These are phyloP conservation scores for Fusarium brachygibbosum DNA, from an alignment of 2,329 filamentous ascomycete species.

Conservation along the genomic window DNA sequence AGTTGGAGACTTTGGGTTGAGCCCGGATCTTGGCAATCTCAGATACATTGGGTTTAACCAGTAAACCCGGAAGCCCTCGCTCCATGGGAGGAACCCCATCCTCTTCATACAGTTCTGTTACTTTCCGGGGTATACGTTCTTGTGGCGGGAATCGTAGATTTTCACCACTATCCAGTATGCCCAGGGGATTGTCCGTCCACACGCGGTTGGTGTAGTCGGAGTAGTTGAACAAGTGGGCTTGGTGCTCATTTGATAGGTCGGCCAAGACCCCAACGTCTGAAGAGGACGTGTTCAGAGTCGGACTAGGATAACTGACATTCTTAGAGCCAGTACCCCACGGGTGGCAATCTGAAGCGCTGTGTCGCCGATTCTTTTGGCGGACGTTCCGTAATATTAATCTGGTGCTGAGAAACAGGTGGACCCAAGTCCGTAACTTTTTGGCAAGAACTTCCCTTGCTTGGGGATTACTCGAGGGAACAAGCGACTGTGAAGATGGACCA, in stretches of 20 bases:
- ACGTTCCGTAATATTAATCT: constrained; percentile 8
- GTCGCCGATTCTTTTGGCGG: constrained; percentile 6
- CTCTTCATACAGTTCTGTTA: constrained; percentile 23
- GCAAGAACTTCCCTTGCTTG: constrained; percentile 8
- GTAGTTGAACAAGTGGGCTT: background rate
- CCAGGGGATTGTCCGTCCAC: background rate
- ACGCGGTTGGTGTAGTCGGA: background rate
- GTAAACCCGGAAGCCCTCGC: background rate
- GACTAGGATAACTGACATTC: background rate
- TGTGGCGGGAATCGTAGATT: background rate
- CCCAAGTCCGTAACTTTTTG: constrained; percentile 7
- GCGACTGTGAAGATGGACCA: background rate
- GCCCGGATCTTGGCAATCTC: background rate
- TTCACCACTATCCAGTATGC: background rate
- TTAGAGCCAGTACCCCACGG: constrained; percentile 1
- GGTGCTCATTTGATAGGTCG: background rate
- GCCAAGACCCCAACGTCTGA: background rate
- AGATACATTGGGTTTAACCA: background rate
- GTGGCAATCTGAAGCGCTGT: constrained; percentile 9
- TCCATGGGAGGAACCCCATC: background rate
- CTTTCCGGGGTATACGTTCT: background rate
- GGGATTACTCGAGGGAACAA: background rate
- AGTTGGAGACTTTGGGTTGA: background rate
- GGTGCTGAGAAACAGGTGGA: constrained; percentile 22
- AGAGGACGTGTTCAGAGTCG: background rate